phyloP scores from a whole-genome alignment of 1,284 basidiomycete genomes.

The Limonomyces culmigenus region DNA sequence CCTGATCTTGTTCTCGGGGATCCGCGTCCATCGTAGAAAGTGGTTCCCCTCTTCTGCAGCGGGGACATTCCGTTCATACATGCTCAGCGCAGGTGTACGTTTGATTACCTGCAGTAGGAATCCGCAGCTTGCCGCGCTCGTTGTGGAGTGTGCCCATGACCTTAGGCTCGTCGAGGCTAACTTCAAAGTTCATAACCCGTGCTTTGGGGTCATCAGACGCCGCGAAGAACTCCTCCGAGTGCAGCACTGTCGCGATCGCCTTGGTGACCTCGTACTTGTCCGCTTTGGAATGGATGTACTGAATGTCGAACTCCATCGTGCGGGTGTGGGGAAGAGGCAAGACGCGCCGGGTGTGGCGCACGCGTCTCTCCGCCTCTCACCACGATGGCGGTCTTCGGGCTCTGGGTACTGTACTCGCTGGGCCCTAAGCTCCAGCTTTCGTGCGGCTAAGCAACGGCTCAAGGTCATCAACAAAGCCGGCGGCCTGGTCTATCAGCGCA shows the following conservation, averaged over 20 bases:
- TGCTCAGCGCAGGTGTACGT: too few relatives aligned
- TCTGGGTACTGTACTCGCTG: too few relatives aligned
- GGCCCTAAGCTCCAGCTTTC: too few relatives aligned
- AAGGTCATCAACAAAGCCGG: constrained; percentile 98
- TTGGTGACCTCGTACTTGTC: constrained; percentile 8
- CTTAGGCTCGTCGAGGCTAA: constrained; percentile 6
- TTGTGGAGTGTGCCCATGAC: constrained; percentile 6
- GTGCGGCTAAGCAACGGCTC: too few relatives aligned
- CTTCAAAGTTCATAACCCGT: constrained; percentile 9
- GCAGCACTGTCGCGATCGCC: constrained; percentile 8
- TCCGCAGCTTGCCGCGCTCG: constrained; percentile 7
- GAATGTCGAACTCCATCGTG: constrained; percentile 9
- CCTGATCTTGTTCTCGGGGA: not conserved
- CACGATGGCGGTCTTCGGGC: not conserved
- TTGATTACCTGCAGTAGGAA: too few relatives aligned
- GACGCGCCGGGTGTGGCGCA: too few relatives aligned
- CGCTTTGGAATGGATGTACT: constrained; percentile 5
- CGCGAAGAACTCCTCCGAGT: constrained; percentile 5
- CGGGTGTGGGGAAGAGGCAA: not conserved
- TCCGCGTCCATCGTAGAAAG: constrained; percentile 6
- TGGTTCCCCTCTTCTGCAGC: not conserved
- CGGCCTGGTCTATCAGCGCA: constrained; percentile 87
- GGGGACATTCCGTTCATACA: too few relatives aligned
- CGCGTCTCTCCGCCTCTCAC: too few relatives aligned
- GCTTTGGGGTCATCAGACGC: constrained; percentile 5